Evolutionary conservation across 2,329 filamentous ascomycete genomes (phyloP), one percentile per base, ranked within the genome.

Genomic region (Tothia fuscella): DNA sequence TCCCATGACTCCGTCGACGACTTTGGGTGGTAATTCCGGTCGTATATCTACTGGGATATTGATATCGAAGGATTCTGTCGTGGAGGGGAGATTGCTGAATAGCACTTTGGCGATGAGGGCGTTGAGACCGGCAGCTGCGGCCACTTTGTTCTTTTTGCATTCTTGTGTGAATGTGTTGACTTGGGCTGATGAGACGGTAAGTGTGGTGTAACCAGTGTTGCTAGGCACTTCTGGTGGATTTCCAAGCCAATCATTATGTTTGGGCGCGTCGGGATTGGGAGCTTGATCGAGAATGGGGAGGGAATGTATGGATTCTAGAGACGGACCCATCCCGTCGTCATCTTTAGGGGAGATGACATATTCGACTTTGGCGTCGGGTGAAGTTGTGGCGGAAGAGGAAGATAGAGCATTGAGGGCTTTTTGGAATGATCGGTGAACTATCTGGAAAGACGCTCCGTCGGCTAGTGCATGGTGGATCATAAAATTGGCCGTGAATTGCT

Each of bases 51-150:
- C 32, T 34, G 32, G 32, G 9, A 34, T 9, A 16, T 34, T 34
- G 9, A 12, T 9, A 10, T 9, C 9, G 10, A 34, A 16, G 9
- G 32, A 10, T 34, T 34, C 32, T 34, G 32, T 17, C 17, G 38
- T 41, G n/a, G 38, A 21, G 25, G 38, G 24, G 9, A 41, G 16
- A 10, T 20, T 41, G 26, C 19, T 34, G 38, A 10, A 41, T n/a
- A 34, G 24, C 22, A 32, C 7, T 34, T 14, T 34, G 32, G 9
- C 16, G 10, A 34, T 34, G 9, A 34, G 9, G 9, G 32, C 10
- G 9, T 10, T 10, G 16, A 34, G 9, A 34, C 9, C 10, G 9
- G 16, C 32, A 34, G 16, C n/a, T 9, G 26, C 9, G 14, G 26
- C 26, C 9, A 14, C 9, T 29, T 14, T 29, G 14, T 29, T 29